Evolutionary conservation across 257 asterid species (phyloP), one percentile per base, ranked within the genome.

Genomic region (Nyctanthes arbortristis): DNA sequence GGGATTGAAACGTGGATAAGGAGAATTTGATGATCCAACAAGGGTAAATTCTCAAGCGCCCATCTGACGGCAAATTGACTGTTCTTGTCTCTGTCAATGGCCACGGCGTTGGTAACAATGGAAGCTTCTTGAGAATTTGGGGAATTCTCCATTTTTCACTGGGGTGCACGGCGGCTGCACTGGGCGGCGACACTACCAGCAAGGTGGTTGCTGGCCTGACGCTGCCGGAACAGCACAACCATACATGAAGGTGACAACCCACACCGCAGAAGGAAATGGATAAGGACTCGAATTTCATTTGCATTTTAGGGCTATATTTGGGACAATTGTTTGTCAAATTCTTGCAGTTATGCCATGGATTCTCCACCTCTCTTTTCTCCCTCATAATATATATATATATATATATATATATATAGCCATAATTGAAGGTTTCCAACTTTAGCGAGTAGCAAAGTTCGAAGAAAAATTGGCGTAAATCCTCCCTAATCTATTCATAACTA

Each of bases 31-130:
- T 81, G 76, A 55, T 79, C 77, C 72, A 67, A 83, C 67, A 81
- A 35, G 74, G 67, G 63, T 3, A 84, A 63, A 71, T 87, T 91
- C 24, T 87, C 94, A 47, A 90, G 54, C 20, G 89, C 92, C 98
- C 97, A 93, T 82, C 78, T 91, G 10, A 93, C 94, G 12, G 97
- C 94, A 40, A 65, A 40, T 63, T 85, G 97, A 87, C 98, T 90
- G 78, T 87, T 93, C 86, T 84, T 93, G 82, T 93, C 96, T 49
- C 69, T 84, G 68, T 91, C 96, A 32, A 91, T 83, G 28, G 94
- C 97, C 63, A 90, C 95, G 14, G 92, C 96, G 2, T 96, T 84
- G 34, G 81, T 31, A 52, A 52, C 24, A 27, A n/a, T 9, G 59
- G 14, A 29, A 7, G 7, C 31, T 1, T 49, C 28, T 24, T 22